Conservation (phyloP, 805 yeast species). For the Wickerhamiella azymoides region DNA sequence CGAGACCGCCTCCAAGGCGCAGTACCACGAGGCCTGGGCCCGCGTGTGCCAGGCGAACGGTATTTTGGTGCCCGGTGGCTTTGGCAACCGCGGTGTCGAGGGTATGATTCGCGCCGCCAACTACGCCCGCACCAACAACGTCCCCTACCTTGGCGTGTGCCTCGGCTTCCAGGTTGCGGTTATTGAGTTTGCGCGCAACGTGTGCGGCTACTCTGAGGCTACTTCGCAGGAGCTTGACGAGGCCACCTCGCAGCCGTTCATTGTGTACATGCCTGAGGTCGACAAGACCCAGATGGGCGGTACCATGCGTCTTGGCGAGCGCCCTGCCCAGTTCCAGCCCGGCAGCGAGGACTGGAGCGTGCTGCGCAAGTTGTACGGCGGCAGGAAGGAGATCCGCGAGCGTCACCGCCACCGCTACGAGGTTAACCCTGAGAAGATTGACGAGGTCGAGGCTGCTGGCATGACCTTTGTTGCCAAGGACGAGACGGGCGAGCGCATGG, state of each 20-base stretch:
- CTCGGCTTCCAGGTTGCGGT: slow-evolving; percentile 95
- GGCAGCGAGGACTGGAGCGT: slow-evolving; percentile 44
- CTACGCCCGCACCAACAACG: slow-evolving; percentile 93
- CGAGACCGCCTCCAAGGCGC: slow-evolving; percentile 48
- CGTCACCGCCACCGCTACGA: slow-evolving; percentile 99
- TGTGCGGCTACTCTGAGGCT: slow-evolving; percentile 52
- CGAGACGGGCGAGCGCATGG: slow-evolving; percentile 85
- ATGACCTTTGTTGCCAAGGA: slow-evolving; percentile 87
- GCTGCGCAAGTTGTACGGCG: slow-evolving; percentile 69
- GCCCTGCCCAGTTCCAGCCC: slow-evolving; percentile 69
- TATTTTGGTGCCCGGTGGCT: slow-evolving; percentile 96
- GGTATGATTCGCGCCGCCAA: slow-evolving; percentile 96
- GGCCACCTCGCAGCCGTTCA: slow-evolving; percentile 53
- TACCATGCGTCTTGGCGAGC: slow-evolving; percentile 94
- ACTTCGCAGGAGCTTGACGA: slow-evolving; percentile 72
- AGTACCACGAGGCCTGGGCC: slow-evolving; percentile 94
- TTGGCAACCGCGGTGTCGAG: slow-evolving; percentile 93
- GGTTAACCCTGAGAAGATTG: slow-evolving; percentile 74
- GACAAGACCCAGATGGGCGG: slow-evolving; percentile 95
- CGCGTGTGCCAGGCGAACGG: slow-evolving; percentile 88
- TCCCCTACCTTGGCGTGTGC: slow-evolving; percentile 94
- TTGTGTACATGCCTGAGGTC: slow-evolving; percentile 97
- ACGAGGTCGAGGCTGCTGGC: slow-evolving; percentile 59
- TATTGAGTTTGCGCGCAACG: slow-evolving; percentile 78
- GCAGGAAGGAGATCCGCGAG: slow-evolving; percentile 54